Percentiles rank a stretch among this genome's conserved stretches.
These are phyloP conservation scores for Solanum ahanhuiri DNA, from an alignment of 257 asterid genomes.

Conservation along the genomic window DNA sequence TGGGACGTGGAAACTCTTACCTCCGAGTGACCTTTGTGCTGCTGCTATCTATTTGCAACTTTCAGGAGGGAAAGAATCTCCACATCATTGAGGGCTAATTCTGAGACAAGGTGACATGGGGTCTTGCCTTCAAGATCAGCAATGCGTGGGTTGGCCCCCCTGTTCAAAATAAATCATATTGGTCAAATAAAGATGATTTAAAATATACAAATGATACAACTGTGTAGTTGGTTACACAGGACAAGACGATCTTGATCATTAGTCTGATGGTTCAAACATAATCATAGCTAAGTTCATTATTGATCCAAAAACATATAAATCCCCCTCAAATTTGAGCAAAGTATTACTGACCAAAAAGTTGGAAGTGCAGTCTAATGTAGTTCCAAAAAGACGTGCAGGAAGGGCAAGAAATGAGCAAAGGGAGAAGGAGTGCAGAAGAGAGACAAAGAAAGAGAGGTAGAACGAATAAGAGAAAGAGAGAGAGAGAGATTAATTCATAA, in stretches of 20 bases:
- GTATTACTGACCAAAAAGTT: not conserved
- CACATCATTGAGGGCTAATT: conserved; percentile 42
- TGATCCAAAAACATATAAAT: not conserved
- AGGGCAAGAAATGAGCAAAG: not conserved
- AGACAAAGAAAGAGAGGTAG: not conserved
- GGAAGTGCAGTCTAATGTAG: not conserved
- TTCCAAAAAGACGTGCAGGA: not conserved
- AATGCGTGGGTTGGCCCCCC: conserved; percentile 78
- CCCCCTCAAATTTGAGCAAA: not conserved
- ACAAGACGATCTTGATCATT: not conserved
- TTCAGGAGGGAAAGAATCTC: conserved; percentile 69
- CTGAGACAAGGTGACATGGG: conserved; percentile 47
- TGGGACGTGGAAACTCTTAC: not conserved
- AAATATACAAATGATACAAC: not conserved
- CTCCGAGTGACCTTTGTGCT: not conserved
- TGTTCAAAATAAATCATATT: conserved; percentile 12
- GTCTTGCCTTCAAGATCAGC: conserved; percentile 63
- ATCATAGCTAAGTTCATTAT: not conserved
- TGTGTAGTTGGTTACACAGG: not conserved
- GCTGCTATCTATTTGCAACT: conserved; percentile 39
- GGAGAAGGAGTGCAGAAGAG: not conserved
- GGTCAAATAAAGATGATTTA: not conserved
- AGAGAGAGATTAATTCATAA: not conserved
- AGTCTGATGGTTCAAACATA: not conserved
- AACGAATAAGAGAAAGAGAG: not conserved